Evolutionary conservation across 352 stramenopile species (phyloP), one percentile per base, ranked within the genome.

Genomic region (Phytopythium vexans): DNA sequence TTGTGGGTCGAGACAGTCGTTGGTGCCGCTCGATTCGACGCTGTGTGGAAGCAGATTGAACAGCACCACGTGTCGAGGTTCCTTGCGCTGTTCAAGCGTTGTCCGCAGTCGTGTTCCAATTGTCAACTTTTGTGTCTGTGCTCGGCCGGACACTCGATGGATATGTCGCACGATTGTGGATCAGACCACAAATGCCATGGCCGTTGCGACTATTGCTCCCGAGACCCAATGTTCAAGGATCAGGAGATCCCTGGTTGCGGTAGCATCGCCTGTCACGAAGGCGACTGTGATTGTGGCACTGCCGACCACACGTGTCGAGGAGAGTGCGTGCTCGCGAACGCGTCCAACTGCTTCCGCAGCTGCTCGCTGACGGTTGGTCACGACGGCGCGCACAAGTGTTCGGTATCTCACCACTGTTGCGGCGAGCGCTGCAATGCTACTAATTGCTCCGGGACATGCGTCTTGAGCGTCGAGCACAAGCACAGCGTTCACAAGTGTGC

Each of bases 111-210:
- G 21, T 78, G 72, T 27, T 14, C 55, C 1, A 42, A 69, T 7
- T 82, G 72, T 21, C 62, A 73, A 14, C 60, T 82, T 8, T 47
- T 64, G 33, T 82, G 72, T 32, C 68, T 79, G 56, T 53, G 56
- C n/a, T 73, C 58, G 3, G 40, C 53, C 6, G 63, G 51, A 10
- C 72, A 82, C 34, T 66, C 56, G 0, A 52, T 64, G 52, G 41
- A 58, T 33, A 47, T 62, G n/a, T 37, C 49, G 5, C 72, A 82
- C 31, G 62, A 78, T 45, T 82, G 72, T 43, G 69, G 70, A 8
- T 75, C 69, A 58, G 64, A 52, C 42, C 72, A 82, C 40, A 46
- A 54, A 16, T 82, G 72, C 35, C 52, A 56, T 33, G 53, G 60
- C 37, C 41, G 61, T 5, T 82, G 72, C 33, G 57, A 66, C 14